These are phyloP conservation scores for Neoascochyta sp. DNA, from an alignment of 2,329 filamentous ascomycete species.

Conservation along the genomic window DNA sequence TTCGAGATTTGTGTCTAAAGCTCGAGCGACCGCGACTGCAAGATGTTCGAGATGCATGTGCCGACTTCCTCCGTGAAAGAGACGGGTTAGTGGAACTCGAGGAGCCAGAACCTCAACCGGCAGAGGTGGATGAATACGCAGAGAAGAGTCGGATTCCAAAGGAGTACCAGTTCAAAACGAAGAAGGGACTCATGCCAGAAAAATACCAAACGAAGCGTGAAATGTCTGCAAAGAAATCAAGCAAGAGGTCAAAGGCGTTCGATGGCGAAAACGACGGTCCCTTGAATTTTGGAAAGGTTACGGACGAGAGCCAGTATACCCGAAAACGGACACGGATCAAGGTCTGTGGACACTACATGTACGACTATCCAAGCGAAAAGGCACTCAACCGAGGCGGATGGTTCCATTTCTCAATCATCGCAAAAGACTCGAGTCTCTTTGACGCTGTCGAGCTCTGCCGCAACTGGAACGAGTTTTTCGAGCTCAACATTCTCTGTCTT, in stretches of 20 bases:
- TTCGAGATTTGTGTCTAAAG: slow-evolving; percentile 49
- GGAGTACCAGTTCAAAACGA: slow-evolving; percentile 8
- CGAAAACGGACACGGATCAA: slow-evolving; percentile 44
- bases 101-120: slow-evolving; percentile 18
- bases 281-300: slow-evolving; percentile 39
- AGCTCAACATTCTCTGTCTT: slow-evolving; percentile 45
- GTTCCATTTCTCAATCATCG: slow-evolving; percentile 51
- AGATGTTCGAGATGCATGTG: slow-evolving; percentile 51
- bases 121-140: slow-evolving; percentile 12
- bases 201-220: slow-evolving; percentile 33
- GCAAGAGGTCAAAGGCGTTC: slow-evolving; percentile 2
- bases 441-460: slow-evolving; percentile 48
- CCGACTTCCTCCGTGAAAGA: slow-evolving; percentile 45
- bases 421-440: slow-evolving; percentile 46
- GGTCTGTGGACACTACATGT: slow-evolving; percentile 49
- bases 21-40: slow-evolving; percentile 49
- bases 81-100: slow-evolving; percentile 36
- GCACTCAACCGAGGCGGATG: slow-evolving; percentile 49
- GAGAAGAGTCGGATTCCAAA: slow-evolving; percentile 6
- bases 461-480: slow-evolving; percentile 51
- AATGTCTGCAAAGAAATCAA: slow-evolving; percentile 21
- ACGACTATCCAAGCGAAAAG: slow-evolving; percentile 50
- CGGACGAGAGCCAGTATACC: slow-evolving; percentile 30
- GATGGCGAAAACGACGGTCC: slow-evolving; percentile 13
- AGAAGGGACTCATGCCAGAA: slow-evolving; percentile 9